Percentiles rank a stretch among this genome's conserved stretches.
phyloP scores from a whole-genome alignment of 2,329 filamentous ascomycete species.

The Phymatotrichopsis omnivora region DNA sequence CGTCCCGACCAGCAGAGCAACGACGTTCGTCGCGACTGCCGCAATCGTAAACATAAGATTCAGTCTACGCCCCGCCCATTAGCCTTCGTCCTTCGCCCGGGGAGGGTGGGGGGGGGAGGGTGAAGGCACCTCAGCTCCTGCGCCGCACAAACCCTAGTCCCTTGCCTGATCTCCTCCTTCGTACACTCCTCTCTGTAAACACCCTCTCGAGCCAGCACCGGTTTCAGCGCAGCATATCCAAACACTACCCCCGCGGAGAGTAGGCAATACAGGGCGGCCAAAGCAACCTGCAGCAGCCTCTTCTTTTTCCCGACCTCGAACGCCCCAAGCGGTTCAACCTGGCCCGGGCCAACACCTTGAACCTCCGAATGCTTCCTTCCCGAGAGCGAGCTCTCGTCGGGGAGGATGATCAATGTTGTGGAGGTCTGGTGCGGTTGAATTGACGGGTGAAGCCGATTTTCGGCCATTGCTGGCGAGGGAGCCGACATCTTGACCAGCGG shows the following conservation, averaged over 20 bases:
- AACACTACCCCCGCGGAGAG: slow-evolving; percentile 72
- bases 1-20: slow-evolving; percentile 72
- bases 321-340: slow-evolving; percentile 33
- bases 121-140: slow-evolving; percentile 45
- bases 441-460: slow-evolving; percentile 25
- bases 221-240: slow-evolving; percentile 72
- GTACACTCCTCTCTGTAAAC: slow-evolving; percentile 59
- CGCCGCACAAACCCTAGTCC: slow-evolving; percentile 46
- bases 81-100: background rate
- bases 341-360: slow-evolving; percentile 16
- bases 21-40: slow-evolving; percentile 75
- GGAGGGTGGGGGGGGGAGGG: background rate
- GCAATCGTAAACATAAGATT: slow-evolving; percentile 92
- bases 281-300: slow-evolving; percentile 49
- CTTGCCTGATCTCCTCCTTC: slow-evolving; percentile 41
- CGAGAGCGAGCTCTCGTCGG: background rate
- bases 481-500: slow-evolving; percentile 25
- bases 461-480: slow-evolving; percentile 23
- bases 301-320: slow-evolving; percentile 36
- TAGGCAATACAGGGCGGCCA: slow-evolving; percentile 62
- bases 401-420: background rate
- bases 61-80: slow-evolving; percentile 37
- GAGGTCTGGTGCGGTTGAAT: slow-evolving; percentile 20
- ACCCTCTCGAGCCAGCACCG: slow-evolving; percentile 61
- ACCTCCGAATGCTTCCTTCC: slow-evolving; percentile 7